These are phyloP conservation scores for Artemisia tridentata DNA, from an alignment of 129 eudicot species.

Conservation along the genomic window DNA sequence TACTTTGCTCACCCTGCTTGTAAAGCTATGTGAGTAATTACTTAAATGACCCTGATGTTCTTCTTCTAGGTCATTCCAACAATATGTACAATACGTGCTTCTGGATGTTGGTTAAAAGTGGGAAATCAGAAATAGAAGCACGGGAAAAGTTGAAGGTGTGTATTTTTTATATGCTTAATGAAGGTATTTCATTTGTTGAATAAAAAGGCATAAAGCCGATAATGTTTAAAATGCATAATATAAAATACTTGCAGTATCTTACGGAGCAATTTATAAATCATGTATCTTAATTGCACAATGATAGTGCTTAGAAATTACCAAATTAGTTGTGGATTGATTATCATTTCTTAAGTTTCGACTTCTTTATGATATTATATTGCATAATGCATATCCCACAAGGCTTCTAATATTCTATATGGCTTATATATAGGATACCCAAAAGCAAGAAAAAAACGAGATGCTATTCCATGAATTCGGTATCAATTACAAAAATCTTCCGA, in stretches of 20 bases:
- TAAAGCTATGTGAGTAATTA: background rate
- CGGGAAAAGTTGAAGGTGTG: conserved; percentile 60
- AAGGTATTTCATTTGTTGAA: background rate
- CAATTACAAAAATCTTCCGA: conserved; percentile 59
- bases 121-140: conserved; percentile 66
- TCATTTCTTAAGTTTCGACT: too few species aligned
- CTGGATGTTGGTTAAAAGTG: conserved; percentile 63
- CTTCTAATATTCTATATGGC: conserved; percentile 4
- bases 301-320: too few species aligned
- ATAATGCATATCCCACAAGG: background rate
- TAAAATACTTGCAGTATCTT: too few species aligned
- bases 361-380: background rate
- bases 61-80: conserved; percentile 56
- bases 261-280: too few species aligned
- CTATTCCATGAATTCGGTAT: conserved; percentile 50
- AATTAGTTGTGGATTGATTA: too few species aligned
- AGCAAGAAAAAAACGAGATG: conserved; percentile 69
- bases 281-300: too few species aligned
- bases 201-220: background rate
- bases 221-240: conserved; percentile 3
- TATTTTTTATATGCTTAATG: background rate
- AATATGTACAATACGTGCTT: conserved; percentile 72
- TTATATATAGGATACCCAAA: conserved; percentile 70
- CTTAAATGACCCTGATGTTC: conserved; percentile 5
- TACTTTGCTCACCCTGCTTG: background rate